Evolutionary conservation across 768 basidiomycete species (phyloP), one percentile per base, ranked within the genome.

Genomic region (Tulasnella sp.): DNA sequence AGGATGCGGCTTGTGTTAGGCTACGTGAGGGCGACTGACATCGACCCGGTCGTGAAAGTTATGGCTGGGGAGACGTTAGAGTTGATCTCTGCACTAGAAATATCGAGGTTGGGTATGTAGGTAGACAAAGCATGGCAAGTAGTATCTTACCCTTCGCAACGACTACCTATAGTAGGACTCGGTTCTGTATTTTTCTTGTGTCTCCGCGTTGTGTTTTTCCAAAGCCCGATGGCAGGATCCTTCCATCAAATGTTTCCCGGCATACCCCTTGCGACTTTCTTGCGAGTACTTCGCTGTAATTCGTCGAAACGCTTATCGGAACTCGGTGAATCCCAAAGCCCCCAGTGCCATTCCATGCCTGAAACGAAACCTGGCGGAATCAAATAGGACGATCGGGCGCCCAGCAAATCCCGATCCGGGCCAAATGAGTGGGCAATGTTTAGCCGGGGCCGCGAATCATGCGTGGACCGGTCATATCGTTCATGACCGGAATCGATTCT

Each of bases 51-150:
- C 22, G 89, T 90, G 26, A 83, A 88, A 69, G 84, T 87, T 17
- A 92, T 93, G 89, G 91, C 93, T 16, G 83, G 84, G 75, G 92
- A 94, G 78, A 85, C 86, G 5, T 79, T 78, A 8, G 89, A 90
- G 76, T 62, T 78, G 14, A 41, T 79, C 39, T 32, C 42, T n/a
- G 69, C 19, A 17, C 34, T 65, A 11, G 64, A 65, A 34, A 32
- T 65, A 16, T 26, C 34, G 11, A 36, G 14, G 17, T 40, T 65
- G 17, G 64, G 64, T n/a, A 11, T 65, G 35, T 59, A 59, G 9
- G 9, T 29, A 59, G 52, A 22, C 40, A 7, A 7, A 40, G 0
- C 26, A 11, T 59, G 52, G 40, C 40, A 40, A 40, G 7, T 40
- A 7, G 40, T 7, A 40, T 40, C 8, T 40, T 40, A 40, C 16